Conservation (phyloP, 192 early-diverging fungal genomes). For the Podochytrium sp. region DNA sequence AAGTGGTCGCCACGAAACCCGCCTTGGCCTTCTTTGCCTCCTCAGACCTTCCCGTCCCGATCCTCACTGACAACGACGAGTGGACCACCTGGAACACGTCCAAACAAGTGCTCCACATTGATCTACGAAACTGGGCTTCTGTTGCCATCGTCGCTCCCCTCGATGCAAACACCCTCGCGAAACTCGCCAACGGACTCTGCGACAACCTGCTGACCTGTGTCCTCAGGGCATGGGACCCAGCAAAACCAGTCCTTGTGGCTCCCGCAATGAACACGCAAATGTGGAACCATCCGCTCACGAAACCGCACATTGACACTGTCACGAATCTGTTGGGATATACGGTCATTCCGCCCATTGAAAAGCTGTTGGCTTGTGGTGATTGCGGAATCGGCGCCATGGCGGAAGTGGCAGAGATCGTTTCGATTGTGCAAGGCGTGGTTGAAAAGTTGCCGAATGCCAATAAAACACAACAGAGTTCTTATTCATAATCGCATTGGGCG, state of each 20-base stretch:
- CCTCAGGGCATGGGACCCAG: slow-evolving; percentile 84
- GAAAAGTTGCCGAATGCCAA: too few relatives aligned
- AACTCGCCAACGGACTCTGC: slow-evolving; percentile 87
- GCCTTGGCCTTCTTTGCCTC: slow-evolving; percentile 87
- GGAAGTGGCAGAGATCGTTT: slow-evolving; percentile 68
- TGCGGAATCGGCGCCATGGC: slow-evolving; percentile 83
- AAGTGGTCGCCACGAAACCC: slow-evolving; percentile 77
- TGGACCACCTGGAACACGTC: slow-evolving; percentile 85
- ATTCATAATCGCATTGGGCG: too few relatives aligned
- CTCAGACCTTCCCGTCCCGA: slow-evolving; percentile 52
- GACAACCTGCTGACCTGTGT: slow-evolving; percentile 94
- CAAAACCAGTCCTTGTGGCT: slow-evolving; percentile 74
- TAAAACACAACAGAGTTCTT: too few relatives aligned
- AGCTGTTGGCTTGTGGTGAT: slow-evolving; percentile 91
- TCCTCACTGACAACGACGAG: slow-evolving; percentile 85
- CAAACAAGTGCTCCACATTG: slow-evolving; percentile 92
- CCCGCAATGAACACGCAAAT: slow-evolving; percentile 99
- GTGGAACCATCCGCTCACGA: slow-evolving; percentile 93
- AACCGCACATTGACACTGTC: slow-evolving; percentile 64
- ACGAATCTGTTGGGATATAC: slow-evolving; percentile 58
- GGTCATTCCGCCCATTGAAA: slow-evolving; percentile 79
- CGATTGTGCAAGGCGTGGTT: neutral
- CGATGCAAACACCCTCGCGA: slow-evolving; percentile 92
- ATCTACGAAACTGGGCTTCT: slow-evolving; percentile 95
- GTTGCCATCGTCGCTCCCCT: slow-evolving; percentile 86